Base-by-base conservation (phyloP, 306 rosid genomes). In the Vigna angularis region DNA sequence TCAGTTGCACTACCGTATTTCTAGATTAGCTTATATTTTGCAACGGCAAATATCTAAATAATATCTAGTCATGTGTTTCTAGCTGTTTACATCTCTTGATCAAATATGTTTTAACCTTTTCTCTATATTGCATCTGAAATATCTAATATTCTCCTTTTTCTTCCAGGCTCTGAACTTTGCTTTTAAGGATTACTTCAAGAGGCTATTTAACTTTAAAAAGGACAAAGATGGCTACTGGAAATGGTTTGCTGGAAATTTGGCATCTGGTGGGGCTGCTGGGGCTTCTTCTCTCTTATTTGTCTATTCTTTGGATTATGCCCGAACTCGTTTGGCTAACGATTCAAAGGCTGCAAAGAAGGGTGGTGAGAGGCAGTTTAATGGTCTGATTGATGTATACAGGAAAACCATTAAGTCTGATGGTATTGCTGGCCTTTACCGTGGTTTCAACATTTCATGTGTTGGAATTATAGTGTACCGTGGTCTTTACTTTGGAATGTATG, bases 191-290 rank as follows among this genome's bases (percentile, higher is more conserved):
- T 88, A 93, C 78, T 93, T 93, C 86, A 91, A 88, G 90, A 91
- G 91, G 80, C 92, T 89, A 76, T 93, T 93, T 79, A 93, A 93
- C 85, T 91, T 91, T 82, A 93, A 91, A 66, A 93, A 93, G 75
- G 97, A 93, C 77, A 89, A 3, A 76, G 97, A 93, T 86, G 96
- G 93, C 66, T 93, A 93, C 83, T 91, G 94, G 97, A 93, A 91
- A 83, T 91, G 98, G 98, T 91, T 93, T 82, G 97, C 98, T 81
- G 97, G 96, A 76, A 93, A 91, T 83, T 51, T 93, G 88, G 98
- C 93, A 26, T 91, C 97, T 66, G 98, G 98, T 81, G 97, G 91
- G 24, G 92, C 93, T 67, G 97, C 97, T 78, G 98, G 98, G 61
- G 98, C 97, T 73, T 89, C 95, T 44, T 89, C 97, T 70, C 94